Conservation (phyloP, 768 basidiomycete species). For the Tephrocybe sp. region DNA sequence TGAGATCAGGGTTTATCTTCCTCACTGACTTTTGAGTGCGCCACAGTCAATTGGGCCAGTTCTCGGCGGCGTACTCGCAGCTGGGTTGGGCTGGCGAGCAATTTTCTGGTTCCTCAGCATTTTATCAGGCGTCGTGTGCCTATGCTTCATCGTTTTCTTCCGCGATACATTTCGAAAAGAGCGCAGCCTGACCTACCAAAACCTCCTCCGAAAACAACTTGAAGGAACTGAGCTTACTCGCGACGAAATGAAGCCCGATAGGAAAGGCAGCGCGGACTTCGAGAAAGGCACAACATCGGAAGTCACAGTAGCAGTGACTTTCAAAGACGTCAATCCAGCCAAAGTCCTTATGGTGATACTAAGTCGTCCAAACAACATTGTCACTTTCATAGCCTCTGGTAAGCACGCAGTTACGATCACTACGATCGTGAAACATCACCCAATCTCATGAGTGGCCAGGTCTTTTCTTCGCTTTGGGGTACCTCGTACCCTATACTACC, state of each 20-base stretch:
- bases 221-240: constrained; percentile 15
- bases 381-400: constrained; percentile 68
- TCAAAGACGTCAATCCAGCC: constrained; percentile 75
- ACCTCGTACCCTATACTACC: constrained; percentile 70
- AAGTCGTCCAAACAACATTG: constrained; percentile 61
- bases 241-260: neutral
- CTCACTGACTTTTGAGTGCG: neutral
- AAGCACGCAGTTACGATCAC: constrained; percentile 13
- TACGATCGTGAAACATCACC: neutral
- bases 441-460: constrained; percentile 34
- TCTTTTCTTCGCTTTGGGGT: constrained; percentile 67
- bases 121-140: constrained; percentile 49
- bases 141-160: constrained; percentile 65
- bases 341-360: constrained; percentile 59
- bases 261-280: constrained; percentile 3
- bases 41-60: constrained; percentile 60
- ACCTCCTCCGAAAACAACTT: constrained; percentile 48
- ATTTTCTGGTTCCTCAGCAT: constrained; percentile 82
- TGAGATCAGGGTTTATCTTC: constrained; percentile 16
- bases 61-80: constrained; percentile 65
- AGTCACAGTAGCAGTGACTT: constrained; percentile 43
- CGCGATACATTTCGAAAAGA: constrained; percentile 82
- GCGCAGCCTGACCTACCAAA: constrained; percentile 78
- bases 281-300: constrained; percentile 25
- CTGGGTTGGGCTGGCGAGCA: constrained; percentile 72